These are phyloP conservation scores for Gaertneriomyces sp. DNA, from an alignment of 192 early-diverging fungal species.

Conservation along the genomic window DNA sequence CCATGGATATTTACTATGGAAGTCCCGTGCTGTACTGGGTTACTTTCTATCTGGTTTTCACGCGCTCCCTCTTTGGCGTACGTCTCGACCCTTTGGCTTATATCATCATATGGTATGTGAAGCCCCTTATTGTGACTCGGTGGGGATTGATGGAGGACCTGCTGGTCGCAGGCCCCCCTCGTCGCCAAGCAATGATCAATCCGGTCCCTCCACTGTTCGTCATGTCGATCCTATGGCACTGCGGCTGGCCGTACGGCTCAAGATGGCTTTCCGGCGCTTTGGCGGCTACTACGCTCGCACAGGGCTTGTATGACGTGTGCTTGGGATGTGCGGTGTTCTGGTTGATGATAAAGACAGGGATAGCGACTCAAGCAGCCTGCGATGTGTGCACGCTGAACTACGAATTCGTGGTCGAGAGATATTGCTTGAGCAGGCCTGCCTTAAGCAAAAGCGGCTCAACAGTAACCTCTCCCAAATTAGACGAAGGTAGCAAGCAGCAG, in stretches of 20 bases:
- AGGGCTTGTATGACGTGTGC: slow-evolving; percentile 1
- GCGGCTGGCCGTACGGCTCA: not conserved
- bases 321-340: slow-evolving; percentile 2
- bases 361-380: not conserved
- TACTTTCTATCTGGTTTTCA: not conserved
- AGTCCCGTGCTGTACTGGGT: not conserved
- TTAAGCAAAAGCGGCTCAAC: too few relatives aligned
- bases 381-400: not conserved
- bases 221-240: not conserved
- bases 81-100: not conserved
- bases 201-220: not conserved
- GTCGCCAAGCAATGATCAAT: not conserved
- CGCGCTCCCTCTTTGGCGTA: not conserved
- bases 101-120: not conserved
- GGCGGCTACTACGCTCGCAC: not conserved
- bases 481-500: too few relatives aligned
- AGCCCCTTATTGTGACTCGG: not conserved
- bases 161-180: not conserved
- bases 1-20: not conserved
- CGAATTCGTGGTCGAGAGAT: not conserved
- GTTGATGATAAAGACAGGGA: not conserved
- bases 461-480: too few relatives aligned
- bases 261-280: not conserved
- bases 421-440: too few relatives aligned
- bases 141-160: slow-evolving; percentile 1